Percentiles rank a stretch among this genome's conserved stretches.
Conservation (phyloP, 805 yeast species). For the Myxozyma neotropica region DNA sequence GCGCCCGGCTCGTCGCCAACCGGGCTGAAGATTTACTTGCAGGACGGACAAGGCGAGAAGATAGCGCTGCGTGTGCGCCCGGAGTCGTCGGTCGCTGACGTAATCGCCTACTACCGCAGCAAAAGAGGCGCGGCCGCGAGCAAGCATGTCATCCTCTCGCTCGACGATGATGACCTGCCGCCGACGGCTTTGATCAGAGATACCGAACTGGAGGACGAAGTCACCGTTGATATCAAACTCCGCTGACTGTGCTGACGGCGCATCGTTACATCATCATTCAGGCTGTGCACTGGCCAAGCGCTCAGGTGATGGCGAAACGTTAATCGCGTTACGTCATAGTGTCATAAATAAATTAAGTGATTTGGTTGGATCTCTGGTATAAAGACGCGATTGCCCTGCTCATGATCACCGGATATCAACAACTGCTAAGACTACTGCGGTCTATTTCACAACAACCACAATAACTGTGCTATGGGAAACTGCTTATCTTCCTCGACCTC, state of each 20-base stretch:
- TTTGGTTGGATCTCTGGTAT: too few relatives aligned
- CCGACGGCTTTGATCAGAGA: slow-evolving; percentile 13
- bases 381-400: background rate
- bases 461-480: slow-evolving; percentile 20
- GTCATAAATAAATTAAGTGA: too few relatives aligned
- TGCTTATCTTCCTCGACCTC: slow-evolving; percentile 8
- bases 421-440: background rate
- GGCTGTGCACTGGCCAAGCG: slow-evolving; percentile 2
- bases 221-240: slow-evolving; percentile 31
- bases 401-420: background rate
- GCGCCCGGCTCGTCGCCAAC: background rate
- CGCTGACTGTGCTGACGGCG: slow-evolving; percentile 2
- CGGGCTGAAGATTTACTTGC: slow-evolving; percentile 18
- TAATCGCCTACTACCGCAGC: slow-evolving; percentile 19
- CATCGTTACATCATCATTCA: background rate
- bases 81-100: slow-evolving; percentile 9
- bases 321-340: too few relatives aligned
- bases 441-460: background rate
- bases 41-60: slow-evolving; percentile 22
- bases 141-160: slow-evolving; percentile 6
- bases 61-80: slow-evolving; percentile 18
- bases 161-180: slow-evolving; percentile 28
- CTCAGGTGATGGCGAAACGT: background rate
- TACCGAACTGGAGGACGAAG: slow-evolving; percentile 34
- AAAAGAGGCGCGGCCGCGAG: background rate